These are phyloP conservation scores for grape (Vitis vinifera) DNA, from an alignment of 164 flowering plant genomes.

Conservation along the genomic window DNA sequence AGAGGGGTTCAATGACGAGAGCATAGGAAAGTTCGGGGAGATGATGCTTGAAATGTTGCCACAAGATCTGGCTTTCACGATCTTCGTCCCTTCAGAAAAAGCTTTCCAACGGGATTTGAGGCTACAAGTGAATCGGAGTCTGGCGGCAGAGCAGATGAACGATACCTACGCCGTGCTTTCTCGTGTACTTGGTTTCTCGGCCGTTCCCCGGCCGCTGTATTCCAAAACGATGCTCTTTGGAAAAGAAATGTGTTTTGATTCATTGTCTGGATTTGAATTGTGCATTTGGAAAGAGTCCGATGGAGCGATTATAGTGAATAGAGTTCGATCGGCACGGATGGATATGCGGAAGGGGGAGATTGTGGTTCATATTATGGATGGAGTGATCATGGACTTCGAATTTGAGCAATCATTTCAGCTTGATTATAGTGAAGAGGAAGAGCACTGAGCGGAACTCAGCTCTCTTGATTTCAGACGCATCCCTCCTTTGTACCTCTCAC, in stretches of 20 bases:
- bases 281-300: constrained; percentile 37
- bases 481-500: too few relatives aligned
- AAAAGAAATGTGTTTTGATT: constrained; percentile 50
- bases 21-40: constrained; percentile 59
- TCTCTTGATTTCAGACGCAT: too few relatives aligned
- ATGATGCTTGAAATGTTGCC: constrained; percentile 86
- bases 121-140: constrained; percentile 36
- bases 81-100: constrained; percentile 70
- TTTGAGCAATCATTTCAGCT: constrained; percentile 63
- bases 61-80: constrained; percentile 75
- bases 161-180: constrained; percentile 64
- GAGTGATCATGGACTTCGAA: constrained; percentile 84
- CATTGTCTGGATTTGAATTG: constrained; percentile 64
- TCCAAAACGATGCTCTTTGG: constrained; percentile 33
- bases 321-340: constrained; percentile 45
- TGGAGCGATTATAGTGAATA: constrained; percentile 56
- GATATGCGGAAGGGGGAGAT: constrained; percentile 52
- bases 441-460: too few relatives aligned
- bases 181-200: constrained; percentile 68
- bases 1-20: constrained; percentile 12
- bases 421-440: constrained; percentile 37
- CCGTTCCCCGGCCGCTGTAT: constrained; percentile 53
- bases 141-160: constrained; percentile 29
- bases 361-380: constrained; percentile 80
- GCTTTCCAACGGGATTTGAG: constrained; percentile 63